Base-by-base conservation (phyloP, 768 basidiomycete genomes). In the Termitomyces sp. region DNA sequence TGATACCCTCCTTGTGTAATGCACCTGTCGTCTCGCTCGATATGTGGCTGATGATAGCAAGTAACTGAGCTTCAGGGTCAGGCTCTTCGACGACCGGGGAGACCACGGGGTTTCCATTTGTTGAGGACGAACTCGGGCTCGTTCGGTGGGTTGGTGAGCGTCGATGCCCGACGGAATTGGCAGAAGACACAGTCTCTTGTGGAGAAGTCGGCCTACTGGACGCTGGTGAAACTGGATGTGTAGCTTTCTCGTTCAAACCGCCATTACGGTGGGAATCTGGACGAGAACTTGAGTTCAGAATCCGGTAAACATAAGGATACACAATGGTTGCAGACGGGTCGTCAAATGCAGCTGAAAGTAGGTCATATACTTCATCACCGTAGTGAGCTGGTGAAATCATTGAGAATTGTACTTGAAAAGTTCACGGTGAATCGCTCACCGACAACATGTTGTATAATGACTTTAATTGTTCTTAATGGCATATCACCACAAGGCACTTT, bases 311-410 rank as follows among this genome's bases (percentile, higher is more conserved):
- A 65, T 96, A 97, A 31, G 93, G 92, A 69, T 96, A 96, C 20
- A 96, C 94, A 62, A 95, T 95, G 8, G 92, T 94, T n/a, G 91
- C 92, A 6, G 94, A 95, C n/a, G 94, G 90, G 68, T 94, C 92
- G 63, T 96, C 95, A 65, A 98, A 97, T 10, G 94, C 87, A 42
- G 83, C 83, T 1, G 92, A 90, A 33, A 99, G 82, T 47, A 95
- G 73, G 66, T 98, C 94, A 64, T 98, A 98, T 0, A 95, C 87
- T 54, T 90, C 88, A 59, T 92, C 92, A 26, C 88, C 91, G 66
- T 91, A 88, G 64, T 92, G 88, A 36, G 88, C 92, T 90, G 54
- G 18, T 48, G 37, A 33, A 20, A 18, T 13, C 64, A 44, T 46
- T 56, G 29, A 12, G 20, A 58, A 55, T n/a, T n/a, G 39, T 16